Conservation (phyloP, 805 yeast genomes). For the Wickerhamiella allomyrinae region DNA sequence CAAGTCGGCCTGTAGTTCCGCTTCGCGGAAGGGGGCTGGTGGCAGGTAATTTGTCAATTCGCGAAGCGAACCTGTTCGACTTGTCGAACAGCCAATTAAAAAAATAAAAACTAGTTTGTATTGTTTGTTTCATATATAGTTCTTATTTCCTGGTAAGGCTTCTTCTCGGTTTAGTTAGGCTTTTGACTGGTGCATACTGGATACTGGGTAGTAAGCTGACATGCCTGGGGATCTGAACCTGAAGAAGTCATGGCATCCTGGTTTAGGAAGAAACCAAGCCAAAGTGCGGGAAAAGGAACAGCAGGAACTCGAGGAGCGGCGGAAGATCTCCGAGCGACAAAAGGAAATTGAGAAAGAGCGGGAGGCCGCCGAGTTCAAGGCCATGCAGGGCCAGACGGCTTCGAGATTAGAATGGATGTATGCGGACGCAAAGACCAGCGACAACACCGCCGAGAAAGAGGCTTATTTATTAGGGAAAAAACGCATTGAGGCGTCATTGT, state of each 20-base stretch:
- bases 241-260: slow-evolving; percentile 96
- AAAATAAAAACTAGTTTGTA: too few species aligned
- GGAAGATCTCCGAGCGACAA: slow-evolving; percentile 46
- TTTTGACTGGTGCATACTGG: too few species aligned
- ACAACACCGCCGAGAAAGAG: slow-evolving; percentile 24
- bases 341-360: slow-evolving; percentile 49
- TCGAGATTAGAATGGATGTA: slow-evolving; percentile 81
- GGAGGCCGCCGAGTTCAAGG: slow-evolving; percentile 42
- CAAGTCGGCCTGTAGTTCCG: too few species aligned
- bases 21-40: too few species aligned
- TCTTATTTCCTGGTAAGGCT: too few species aligned
- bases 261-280: slow-evolving; percentile 65
- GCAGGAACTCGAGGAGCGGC: slow-evolving; percentile 55
- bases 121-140: too few species aligned
- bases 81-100: too few species aligned
- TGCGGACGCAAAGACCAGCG: slow-evolving; percentile 26
- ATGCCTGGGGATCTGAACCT: slow-evolving; percentile 67
- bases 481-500: slow-evolving; percentile 5
- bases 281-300: slow-evolving; percentile 78
- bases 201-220: too few species aligned
- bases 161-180: too few species aligned
- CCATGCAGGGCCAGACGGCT: slow-evolving; percentile 31
- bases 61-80: too few species aligned
- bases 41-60: too few species aligned
- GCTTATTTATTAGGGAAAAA: slow-evolving; percentile 40